These are phyloP conservation scores for Clitopilus passeckerianus DNA, from an alignment of 768 basidiomycete genomes.

Conservation along the genomic window DNA sequence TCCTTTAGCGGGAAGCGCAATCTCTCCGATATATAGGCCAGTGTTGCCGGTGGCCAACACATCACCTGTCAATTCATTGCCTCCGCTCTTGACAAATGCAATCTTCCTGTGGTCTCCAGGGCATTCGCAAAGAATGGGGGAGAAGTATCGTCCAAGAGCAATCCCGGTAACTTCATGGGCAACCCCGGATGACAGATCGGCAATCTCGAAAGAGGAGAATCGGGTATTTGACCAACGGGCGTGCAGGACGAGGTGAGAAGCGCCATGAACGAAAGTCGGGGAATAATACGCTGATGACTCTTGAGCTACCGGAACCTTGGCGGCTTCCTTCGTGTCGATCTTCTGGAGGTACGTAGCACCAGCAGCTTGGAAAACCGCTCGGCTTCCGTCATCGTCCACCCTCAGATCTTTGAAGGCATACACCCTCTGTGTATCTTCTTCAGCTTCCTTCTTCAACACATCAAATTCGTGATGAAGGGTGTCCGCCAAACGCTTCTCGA, in stretches of 20 bases:
- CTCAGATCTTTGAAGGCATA: conserved; percentile 58
- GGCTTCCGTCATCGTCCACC: conserved; percentile 47
- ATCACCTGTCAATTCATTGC: conserved; percentile 55
- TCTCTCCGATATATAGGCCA: conserved; percentile 62
- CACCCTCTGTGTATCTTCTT: conserved; percentile 44
- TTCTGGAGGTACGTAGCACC: conserved; percentile 51
- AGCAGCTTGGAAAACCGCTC: conserved; percentile 63
- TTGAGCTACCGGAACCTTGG: conserved; percentile 44
- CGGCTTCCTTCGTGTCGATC: conserved; percentile 24
- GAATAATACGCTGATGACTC: conserved; percentile 55
- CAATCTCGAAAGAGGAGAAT: conserved; percentile 64
- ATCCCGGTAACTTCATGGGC: conserved; percentile 50
- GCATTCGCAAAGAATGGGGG: conserved; percentile 49
- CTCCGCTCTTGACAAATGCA: conserved; percentile 61
- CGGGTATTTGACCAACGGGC: conserved; percentile 62
- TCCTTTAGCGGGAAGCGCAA: conserved; percentile 38
- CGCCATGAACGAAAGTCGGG: conserved; percentile 55
- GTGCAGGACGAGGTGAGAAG: conserved; percentile 50
- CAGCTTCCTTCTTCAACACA: conserved; percentile 48
- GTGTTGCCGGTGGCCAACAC: conserved; percentile 58
- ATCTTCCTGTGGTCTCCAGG: conserved; percentile 36
- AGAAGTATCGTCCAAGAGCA: conserved; percentile 62
- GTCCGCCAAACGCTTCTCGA: conserved; percentile 61
- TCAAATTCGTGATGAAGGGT: conserved; percentile 47
- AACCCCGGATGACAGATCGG: conserved; percentile 38